Evolutionary conservation across 2,329 filamentous ascomycete species (phyloP).

Genomic region (Coccinonectria pachysandricola): DNA sequence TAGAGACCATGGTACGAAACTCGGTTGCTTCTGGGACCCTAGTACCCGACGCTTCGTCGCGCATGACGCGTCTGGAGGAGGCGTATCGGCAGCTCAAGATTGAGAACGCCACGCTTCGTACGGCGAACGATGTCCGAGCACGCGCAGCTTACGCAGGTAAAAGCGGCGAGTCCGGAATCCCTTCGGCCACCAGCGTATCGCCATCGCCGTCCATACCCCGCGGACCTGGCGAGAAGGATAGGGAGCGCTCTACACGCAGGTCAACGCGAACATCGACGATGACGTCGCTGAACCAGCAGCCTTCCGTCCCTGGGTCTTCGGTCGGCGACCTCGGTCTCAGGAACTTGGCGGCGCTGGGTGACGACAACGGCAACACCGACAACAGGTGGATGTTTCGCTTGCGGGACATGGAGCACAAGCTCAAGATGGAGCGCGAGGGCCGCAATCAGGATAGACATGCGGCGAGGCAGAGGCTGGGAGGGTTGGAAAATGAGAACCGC

Average conservation of each 20-base stretch:
- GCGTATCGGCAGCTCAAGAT: slow-evolving; percentile 54
- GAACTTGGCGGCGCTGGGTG: slow-evolving; percentile 19
- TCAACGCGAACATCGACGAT: slow-evolving; percentile 21
- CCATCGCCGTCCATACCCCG: slow-evolving; percentile 45
- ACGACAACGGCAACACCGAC: slow-evolving; percentile 34
- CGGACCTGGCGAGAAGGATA: slow-evolving; percentile 37
- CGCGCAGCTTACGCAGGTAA: slow-evolving; percentile 34
- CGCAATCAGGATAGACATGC: slow-evolving; percentile 75
- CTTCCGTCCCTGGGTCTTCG: slow-evolving; percentile 16
- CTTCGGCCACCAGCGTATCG: slow-evolving; percentile 28
- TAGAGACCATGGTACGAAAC: slow-evolving; percentile 70
- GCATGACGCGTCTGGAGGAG: slow-evolving; percentile 47
- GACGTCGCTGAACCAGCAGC: slow-evolving; percentile 21
- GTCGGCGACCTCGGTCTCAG: slow-evolving; percentile 15
- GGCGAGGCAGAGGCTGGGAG: slow-evolving; percentile 68
- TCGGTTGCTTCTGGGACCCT: slow-evolving; percentile 42
- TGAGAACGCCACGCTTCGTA: slow-evolving; percentile 59
- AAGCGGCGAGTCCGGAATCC: slow-evolving; percentile 27
- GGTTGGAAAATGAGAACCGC: slow-evolving; percentile 64
- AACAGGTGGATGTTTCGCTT: slow-evolving; percentile 78
- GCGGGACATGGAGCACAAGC: slow-evolving; percentile 74
- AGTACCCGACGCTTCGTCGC: slow-evolving; percentile 32
- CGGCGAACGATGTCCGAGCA: slow-evolving; percentile 48
- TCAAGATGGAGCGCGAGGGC: slow-evolving; percentile 85
- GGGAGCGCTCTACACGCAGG: slow-evolving; percentile 27